Evolutionary conservation across 2,329 filamentous ascomycete genomes (phyloP), one percentile per base, ranked within the genome.

Genomic region (Epichloe uncinata): DNA sequence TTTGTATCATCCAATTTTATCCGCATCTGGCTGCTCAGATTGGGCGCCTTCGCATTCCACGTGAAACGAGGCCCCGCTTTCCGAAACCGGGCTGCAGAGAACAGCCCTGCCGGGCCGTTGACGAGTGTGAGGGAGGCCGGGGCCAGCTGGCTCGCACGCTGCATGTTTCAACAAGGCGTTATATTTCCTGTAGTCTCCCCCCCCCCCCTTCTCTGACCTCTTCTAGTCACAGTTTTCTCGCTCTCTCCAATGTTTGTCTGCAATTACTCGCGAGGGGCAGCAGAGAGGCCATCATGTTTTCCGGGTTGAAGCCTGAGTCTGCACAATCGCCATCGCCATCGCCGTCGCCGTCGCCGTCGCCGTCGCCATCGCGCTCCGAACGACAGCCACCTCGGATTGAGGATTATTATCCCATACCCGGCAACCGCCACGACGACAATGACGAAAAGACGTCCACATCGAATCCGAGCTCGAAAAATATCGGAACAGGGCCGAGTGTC

Each of bases 401-500:
- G 16, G 16, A 43, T 7, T 41, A 50, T 5, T 12, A 37, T 15
- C 5, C 11, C 26, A 4, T 30, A 4, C 12, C 26, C 42, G 5
- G 36, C 16, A 22, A 20, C 49, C 2, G 20, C 35, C 26, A 36
- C n/a, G 9, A 36, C 12, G 5, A 43, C 41, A 5, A 45, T 34
- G 42, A 45, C 42, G 48, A 43, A 34, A 47, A 47, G 20, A 22
- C n/a, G 13, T 15, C 42, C 13, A 34, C 7, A 13, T 47, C 51
- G 16, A 40, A 30, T 2, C 38, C 46, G 13, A 45, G 51, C 22
- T 48, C 50, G 30, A 52, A 48, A 52, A 48, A 48, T 45, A 53
- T 12, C 9, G 41, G 41, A 65, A 66, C 57, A 68, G 69, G 57
- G 66, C 69, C 54, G 60, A 55, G 46, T 66, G 61, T 30, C 65